Base-by-base conservation (phyloP, 1,284 basidiomycete genomes). In the Tetrapyrgos nigripes region DNA sequence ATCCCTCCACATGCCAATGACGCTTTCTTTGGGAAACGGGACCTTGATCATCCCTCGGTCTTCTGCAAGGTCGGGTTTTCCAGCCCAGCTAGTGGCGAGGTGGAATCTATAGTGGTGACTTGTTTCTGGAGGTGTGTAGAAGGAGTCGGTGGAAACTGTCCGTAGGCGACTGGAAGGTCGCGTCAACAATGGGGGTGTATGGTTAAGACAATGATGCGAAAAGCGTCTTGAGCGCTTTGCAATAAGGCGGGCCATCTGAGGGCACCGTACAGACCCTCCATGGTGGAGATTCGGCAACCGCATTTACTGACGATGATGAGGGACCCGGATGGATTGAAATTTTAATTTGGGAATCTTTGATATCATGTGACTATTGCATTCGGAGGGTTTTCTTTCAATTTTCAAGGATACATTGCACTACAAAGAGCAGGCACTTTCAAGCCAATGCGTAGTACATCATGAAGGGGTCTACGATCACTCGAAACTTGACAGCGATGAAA, bases 21-120 rank as follows among this genome's bases (percentile, higher is more conserved):
- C 76, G 52, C 84, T 86, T 50, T 89, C 82, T 0, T 79, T 63
- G 0, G 86, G 77, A 66, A 93, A 93, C 0, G 89, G 86, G 11
- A 81, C 75, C 62, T 80, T 70, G 57, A 62, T 70, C 54, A 66
- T 68, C 58, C 61, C 57, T 58, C 56, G 49, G 35, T 53, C 61
- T 24, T 75, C 72, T 27, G 80, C 78, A 56, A 83, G 77, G 23
- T 79, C 74, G 10, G 87, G 84, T 71, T 94, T 94, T 43, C 88
- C 87, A 43, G 88, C 88, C 84, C 92, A 94, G 69, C 91, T 91
- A 19, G 84, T 85, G 50, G 88, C 91, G 37, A 93, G 79, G 63
- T 91, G 83, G 66, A 93, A 90, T 43, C 76, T 81, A 68, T 88
- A 92, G 3, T 87, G 84, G 23, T 81, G 81, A 40, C 19, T 40